These are phyloP conservation scores for Aspergillus kassunensis DNA, from an alignment of 495 filamentous ascomycete genomes.

Conservation along the genomic window DNA sequence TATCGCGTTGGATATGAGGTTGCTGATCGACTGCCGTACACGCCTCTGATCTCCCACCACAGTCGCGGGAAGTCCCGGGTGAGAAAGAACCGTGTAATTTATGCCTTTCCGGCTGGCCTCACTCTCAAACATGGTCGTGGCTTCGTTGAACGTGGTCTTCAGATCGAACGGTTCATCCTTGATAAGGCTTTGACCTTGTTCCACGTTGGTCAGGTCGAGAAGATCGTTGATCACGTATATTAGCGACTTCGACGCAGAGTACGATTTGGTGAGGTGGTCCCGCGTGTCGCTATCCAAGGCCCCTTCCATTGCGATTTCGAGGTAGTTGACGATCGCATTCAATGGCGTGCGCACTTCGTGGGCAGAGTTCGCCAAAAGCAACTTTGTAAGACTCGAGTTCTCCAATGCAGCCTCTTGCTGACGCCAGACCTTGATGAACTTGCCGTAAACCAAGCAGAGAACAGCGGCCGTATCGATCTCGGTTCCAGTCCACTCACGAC, in stretches of 20 bases:
- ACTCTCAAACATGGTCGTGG: slow-evolving; percentile 64
- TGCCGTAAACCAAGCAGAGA: slow-evolving; percentile 85
- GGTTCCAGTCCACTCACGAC: slow-evolving; percentile 44
- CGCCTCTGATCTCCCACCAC: slow-evolving; percentile 78
- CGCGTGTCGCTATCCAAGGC: slow-evolving; percentile 76
- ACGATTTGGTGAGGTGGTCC: slow-evolving; percentile 69
- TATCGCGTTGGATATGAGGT: slow-evolving; percentile 82
- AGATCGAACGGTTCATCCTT: slow-evolving; percentile 82
- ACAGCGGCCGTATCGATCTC: slow-evolving; percentile 84
- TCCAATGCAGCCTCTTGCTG: slow-evolving; percentile 86
- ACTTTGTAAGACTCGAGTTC: slow-evolving; percentile 71
- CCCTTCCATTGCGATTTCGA: slow-evolving; percentile 91
- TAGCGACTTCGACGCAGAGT: slow-evolving; percentile 92
- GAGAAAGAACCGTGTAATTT: slow-evolving; percentile 59
- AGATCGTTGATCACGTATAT: slow-evolving; percentile 97
- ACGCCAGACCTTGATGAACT: slow-evolving; percentile 89
- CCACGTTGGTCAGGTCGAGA: slow-evolving; percentile 85
- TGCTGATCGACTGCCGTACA: slow-evolving; percentile 75
- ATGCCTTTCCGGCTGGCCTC: slow-evolving; percentile 77
- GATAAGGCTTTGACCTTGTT: slow-evolving; percentile 74
- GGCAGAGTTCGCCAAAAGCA: slow-evolving; percentile 86
- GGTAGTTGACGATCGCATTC: slow-evolving; percentile 94
- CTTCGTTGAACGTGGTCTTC: slow-evolving; percentile 66
- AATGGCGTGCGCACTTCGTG: slow-evolving; percentile 93
- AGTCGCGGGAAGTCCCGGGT: slow-evolving; percentile 61